Conservation (phyloP, 208 protist genomes). For the Trypanosoma cruzi region DNA sequence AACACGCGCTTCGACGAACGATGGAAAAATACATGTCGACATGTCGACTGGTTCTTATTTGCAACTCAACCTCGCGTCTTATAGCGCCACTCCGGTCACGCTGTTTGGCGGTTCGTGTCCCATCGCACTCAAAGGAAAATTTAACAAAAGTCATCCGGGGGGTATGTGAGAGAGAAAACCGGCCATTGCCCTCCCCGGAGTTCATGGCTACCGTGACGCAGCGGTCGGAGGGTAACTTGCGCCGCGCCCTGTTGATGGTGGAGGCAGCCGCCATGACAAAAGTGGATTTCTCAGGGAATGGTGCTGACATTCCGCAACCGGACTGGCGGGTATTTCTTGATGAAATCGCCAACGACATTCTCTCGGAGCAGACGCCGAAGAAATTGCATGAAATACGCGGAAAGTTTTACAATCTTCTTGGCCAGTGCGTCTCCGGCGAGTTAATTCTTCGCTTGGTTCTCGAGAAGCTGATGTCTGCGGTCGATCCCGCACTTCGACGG, state of each 20-base stretch:
- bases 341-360: constrained; percentile 91
- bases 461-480: constrained; percentile 70
- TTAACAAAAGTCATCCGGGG: constrained; percentile 66
- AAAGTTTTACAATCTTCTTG: constrained; percentile 98
- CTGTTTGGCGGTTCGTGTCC: constrained; percentile 97
- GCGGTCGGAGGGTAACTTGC: constrained; percentile 94
- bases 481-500: constrained; percentile 72
- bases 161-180: constrained; percentile 77
- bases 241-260: constrained; percentile 97
- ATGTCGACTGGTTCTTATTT: constrained; percentile 97
- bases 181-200: constrained; percentile 44
- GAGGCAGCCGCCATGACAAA: constrained; percentile 92
- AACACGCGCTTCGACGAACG: constrained; percentile 99
- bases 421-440: constrained; percentile 98
- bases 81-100: constrained; percentile 98
- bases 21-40: constrained; percentile 99
- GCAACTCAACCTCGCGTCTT: constrained; percentile 93
- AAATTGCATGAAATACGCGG: constrained; percentile 93
- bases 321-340: constrained; percentile 97
- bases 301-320: constrained; percentile 69
- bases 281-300: constrained; percentile 83
- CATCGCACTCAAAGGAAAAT: constrained; percentile 94
- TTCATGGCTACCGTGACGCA: constrained; percentile 78
- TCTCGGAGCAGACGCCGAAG: constrained; percentile 95
- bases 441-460: constrained; percentile 94